phyloP scores from a whole-genome alignment of 192 early-diverging fungal genomes.

The Gamsiella multidivaricata region DNA sequence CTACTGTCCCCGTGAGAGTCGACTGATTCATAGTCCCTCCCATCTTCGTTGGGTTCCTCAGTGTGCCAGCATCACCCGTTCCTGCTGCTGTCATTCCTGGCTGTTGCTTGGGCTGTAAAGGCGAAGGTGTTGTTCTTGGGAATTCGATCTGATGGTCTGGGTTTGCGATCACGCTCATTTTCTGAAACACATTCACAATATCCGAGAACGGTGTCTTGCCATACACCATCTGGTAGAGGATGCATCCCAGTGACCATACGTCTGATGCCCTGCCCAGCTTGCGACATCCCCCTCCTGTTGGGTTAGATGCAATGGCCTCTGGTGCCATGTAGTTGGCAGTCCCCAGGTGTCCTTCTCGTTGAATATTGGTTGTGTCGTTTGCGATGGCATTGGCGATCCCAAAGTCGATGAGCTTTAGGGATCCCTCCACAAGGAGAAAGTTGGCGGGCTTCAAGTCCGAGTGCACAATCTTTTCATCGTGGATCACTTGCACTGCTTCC shows the following conservation, averaged over 20 bases:
- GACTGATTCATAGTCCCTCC: too few relatives aligned
- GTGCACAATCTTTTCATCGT: slow-evolving; percentile 90
- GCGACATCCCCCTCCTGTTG: slow-evolving; percentile 16
- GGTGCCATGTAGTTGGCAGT: slow-evolving; percentile 98
- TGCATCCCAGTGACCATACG: slow-evolving; percentile 94
- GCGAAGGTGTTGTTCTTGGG: slow-evolving; percentile 41
- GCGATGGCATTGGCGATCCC: slow-evolving; percentile 96
- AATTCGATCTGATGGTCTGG: slow-evolving; percentile 75
- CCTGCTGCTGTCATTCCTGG: neutral
- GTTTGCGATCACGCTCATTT: slow-evolving; percentile 79
- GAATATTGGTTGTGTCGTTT: slow-evolving; percentile 95
- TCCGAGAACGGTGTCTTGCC: slow-evolving; percentile 85
- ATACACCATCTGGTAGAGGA: slow-evolving; percentile 93
- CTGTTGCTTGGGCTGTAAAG: slow-evolving; percentile 2
- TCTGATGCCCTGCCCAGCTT: slow-evolving; percentile 85
- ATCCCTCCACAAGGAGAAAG: slow-evolving; percentile 87
- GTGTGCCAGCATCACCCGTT: neutral
- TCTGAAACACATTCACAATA: slow-evolving; percentile 68
- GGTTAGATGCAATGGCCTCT: slow-evolving; percentile 76
- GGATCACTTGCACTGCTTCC: slow-evolving; percentile 87
- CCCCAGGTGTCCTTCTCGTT: slow-evolving; percentile 86
- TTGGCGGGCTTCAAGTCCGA: slow-evolving; percentile 97
- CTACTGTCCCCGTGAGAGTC: too few relatives aligned
- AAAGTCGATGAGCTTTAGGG: slow-evolving; percentile 96
- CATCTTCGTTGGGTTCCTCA: too few relatives aligned